Conservation (phyloP, 2,329 filamentous ascomycete species). For the Canariomyces notabilis region DNA sequence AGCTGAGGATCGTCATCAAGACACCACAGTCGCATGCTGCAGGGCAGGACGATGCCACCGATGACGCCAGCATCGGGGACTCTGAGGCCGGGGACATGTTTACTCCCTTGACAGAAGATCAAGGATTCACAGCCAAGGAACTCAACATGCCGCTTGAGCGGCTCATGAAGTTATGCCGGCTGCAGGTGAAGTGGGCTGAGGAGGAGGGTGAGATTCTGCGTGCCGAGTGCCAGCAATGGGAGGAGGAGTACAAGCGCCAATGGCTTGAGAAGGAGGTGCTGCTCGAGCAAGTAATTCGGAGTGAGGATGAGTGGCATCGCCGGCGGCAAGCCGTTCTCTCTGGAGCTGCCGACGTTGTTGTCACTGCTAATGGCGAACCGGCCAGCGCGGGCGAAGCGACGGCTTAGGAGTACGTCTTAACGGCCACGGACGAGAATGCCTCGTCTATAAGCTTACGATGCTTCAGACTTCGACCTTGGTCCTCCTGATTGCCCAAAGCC, state of each 20-base stretch:
- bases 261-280: constrained; percentile 78
- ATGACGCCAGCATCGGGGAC: constrained; percentile 47
- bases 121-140: constrained; percentile 62
- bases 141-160: constrained; percentile 54
- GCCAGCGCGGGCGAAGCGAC: neutral
- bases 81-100: constrained; percentile 55
- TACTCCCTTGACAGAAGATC: constrained; percentile 49
- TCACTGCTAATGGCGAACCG: constrained; percentile 21
- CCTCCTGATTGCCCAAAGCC: too few relatives aligned
- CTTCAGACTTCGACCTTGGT: too few relatives aligned
- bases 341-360: constrained; percentile 42
- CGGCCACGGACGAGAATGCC: constrained; percentile 32
- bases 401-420: neutral
- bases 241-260: constrained; percentile 62
- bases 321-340: constrained; percentile 52
- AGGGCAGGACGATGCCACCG: constrained; percentile 48
- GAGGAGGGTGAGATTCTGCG: constrained; percentile 60
- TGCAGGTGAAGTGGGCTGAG: constrained; percentile 68
- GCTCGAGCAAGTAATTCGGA: constrained; percentile 64
- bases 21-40: constrained; percentile 53
- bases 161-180: constrained; percentile 63
- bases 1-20: constrained; percentile 61
- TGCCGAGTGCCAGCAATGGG: constrained; percentile 60
- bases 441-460: too few relatives aligned
- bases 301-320: constrained; percentile 61